Evolutionary conservation across 768 basidiomycete genomes (phyloP).

Genomic region (Russula sp.): DNA sequence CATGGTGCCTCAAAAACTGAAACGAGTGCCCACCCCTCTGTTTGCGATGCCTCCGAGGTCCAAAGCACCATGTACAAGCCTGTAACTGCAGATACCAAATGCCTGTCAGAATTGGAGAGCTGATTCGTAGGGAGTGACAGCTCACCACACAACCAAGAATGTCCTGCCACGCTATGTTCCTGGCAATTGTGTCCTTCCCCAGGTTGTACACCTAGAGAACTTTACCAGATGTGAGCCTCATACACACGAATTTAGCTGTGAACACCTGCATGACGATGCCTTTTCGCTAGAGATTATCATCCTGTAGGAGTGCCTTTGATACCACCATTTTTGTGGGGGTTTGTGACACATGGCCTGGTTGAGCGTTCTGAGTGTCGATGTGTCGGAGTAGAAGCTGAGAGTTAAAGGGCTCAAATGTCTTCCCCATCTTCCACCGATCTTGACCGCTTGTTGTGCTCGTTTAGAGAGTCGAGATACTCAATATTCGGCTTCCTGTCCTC

Average conservation of each 20-base stretch:
- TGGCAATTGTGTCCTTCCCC: slow-evolving; percentile 98
- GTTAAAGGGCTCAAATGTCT: no score
- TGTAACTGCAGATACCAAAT: slow-evolving; percentile 49
- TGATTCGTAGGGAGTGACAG: slow-evolving; percentile 5
- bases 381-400: no score
- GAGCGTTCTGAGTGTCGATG: slow-evolving; percentile 59
- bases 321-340: slow-evolving; percentile 36
- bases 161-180: slow-evolving; percentile 98
- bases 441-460: slow-evolving; percentile 68
- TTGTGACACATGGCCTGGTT: slow-evolving; percentile 86
- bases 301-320: slow-evolving; percentile 74
- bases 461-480: slow-evolving; percentile 60
- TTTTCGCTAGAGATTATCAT: slow-evolving; percentile 77
- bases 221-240: slow-evolving; percentile 87
- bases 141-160: slow-evolving; percentile 93
- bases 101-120: not conserved
- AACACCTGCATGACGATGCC: slow-evolving; percentile 82
- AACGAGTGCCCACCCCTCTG: slow-evolving; percentile 53
- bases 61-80: slow-evolving; percentile 85
- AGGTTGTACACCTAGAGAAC: slow-evolving; percentile 85
- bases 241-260: slow-evolving; percentile 84
- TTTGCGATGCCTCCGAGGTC: slow-evolving; percentile 90
- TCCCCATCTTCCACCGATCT: slow-evolving; percentile 51
- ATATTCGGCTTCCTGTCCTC: slow-evolving; percentile 62
- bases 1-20: not conserved